Base-by-base conservation (phyloP, 192 early-diverging fungal species). In the Podila horticola region DNA sequence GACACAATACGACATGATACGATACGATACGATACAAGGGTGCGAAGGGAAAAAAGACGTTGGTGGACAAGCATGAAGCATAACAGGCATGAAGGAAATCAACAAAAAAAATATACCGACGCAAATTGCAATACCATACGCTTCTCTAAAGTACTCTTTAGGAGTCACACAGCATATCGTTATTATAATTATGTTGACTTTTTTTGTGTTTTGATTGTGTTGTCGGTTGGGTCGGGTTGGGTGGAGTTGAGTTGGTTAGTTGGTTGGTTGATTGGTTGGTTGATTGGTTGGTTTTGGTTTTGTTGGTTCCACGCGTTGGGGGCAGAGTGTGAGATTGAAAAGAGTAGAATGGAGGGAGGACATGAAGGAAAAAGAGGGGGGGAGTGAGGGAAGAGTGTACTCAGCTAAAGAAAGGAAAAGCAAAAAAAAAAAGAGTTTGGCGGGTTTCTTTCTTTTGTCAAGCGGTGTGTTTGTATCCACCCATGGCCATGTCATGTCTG, bases 31-130 rank as follows among this genome's bases (percentile, higher is more conserved):
- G 50, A 45, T 29, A 38, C 17, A 20, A 66, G 22, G 64, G 26
- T 30, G 8, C 41, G 28, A 65, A 65, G 28, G 19, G 28, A 4
- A 9, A 9, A 19, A 29, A 29, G 17, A 64, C 34, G 36, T 22
- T 41, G 38, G 34, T 45, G 26, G 5, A 62, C 11, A 62, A 62
- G 33, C 61, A 59, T 5, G n/a, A 15, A 33, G 34, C n/a, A 26
- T 7, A 36, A 38, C 13, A 64, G 33, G 22, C 34, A 64, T 26
- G 62, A 64, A 38, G 36, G 62, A 12, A 64, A 38, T 24, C 31
- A 62, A 29, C 29, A 62, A 34, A n/a, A 38, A 38, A 64, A 64
- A 45, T 38, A 38, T 64, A 45, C 41, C 41, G 34, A 36, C 34
- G 41, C 41, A 45, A 45, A 45, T 17, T 15, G 3, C 38, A 41